Evolutionary conservation across 352 stramenopile genomes (phyloP).

Genomic region (Pythium dissimile): DNA sequence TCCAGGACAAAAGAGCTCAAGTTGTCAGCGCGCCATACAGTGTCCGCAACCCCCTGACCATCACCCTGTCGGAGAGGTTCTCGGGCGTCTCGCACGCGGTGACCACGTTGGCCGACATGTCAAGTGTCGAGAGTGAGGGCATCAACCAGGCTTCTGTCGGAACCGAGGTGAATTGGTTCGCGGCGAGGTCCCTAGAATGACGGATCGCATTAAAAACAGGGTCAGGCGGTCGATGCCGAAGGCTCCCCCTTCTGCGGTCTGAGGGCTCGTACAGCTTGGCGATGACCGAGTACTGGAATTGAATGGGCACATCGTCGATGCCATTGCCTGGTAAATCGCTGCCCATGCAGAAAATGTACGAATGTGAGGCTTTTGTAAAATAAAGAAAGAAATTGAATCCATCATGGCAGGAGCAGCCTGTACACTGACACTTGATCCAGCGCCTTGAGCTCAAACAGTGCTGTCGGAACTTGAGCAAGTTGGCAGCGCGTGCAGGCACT

Average conservation of each 20-base stretch:
- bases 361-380: too few relatives aligned
- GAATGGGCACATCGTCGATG: slow-evolving; percentile 27
- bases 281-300: slow-evolving; percentile 32
- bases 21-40: too few relatives aligned
- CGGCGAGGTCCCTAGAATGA: slow-evolving; percentile 24
- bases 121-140: slow-evolving; percentile 20
- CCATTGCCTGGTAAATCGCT: slow-evolving; percentile 22
- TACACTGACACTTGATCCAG: slow-evolving; percentile 28
- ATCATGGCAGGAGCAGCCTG: not conserved
- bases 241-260: not conserved
- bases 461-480: slow-evolving; percentile 25
- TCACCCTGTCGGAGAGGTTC: not conserved
- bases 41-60: not conserved
- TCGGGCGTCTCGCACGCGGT: slow-evolving; percentile 15
- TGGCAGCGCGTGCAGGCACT: slow-evolving; percentile 42
- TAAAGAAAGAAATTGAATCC: not conserved
- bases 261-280: slow-evolving; percentile 30
- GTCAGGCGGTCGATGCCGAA: too few relatives aligned
- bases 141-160: slow-evolving; percentile 32
- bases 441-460: slow-evolving; percentile 29
- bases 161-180: slow-evolving; percentile 27
- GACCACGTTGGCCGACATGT: slow-evolving; percentile 30
- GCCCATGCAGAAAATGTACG: not conserved
- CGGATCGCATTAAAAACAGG: too few relatives aligned
- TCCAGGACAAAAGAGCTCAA: too few relatives aligned